A percentile compares a stretch with the other conserved stretches of the same genome.
Evolutionary conservation across 768 basidiomycete genomes (phyloP).

Genomic region (Saitozyma podzolica): DNA sequence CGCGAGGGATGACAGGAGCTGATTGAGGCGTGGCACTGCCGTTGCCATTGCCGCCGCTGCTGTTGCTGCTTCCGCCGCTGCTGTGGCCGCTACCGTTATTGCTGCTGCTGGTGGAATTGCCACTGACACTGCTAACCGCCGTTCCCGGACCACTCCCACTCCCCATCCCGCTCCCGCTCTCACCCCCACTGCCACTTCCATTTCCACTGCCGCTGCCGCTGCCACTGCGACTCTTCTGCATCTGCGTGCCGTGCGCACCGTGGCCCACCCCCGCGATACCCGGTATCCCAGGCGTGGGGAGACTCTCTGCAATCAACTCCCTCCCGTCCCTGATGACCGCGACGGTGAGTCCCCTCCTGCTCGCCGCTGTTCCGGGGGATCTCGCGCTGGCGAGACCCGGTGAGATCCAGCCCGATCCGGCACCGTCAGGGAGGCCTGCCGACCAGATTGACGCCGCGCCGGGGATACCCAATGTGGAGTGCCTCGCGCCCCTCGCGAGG

Average conservation of each 20-base stretch:
- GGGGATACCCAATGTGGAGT: neutral
- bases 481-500: slow-evolving; percentile 10
- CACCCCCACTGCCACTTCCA: slow-evolving; percentile 7
- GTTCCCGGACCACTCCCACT: neutral
- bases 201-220: slow-evolving; percentile 4
- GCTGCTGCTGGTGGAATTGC: neutral
- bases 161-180: neutral
- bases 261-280: too few species aligned
- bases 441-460: slow-evolving; percentile 32
- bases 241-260: too few species aligned
- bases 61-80: neutral
- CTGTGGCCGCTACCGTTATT: neutral
- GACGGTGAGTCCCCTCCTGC: slow-evolving; percentile 34
- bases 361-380: slow-evolving; percentile 14
- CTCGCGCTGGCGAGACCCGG: slow-evolving; percentile 24
- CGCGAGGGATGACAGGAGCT: slow-evolving; percentile 1
- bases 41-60: neutral
- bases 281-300: slow-evolving; percentile 14
- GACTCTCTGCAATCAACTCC: slow-evolving; percentile 22
- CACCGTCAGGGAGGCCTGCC: slow-evolving; percentile 15
- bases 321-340: slow-evolving; percentile 33
- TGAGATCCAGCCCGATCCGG: slow-evolving; percentile 33
- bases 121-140: neutral
- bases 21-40: neutral
- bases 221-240: slow-evolving; percentile 13